A percentile compares a stretch with the other conserved stretches of the same genome.
Evolutionary conservation across 2,329 filamentous ascomycete genomes (phyloP).

Genomic region (Byssochlamys sp.): DNA sequence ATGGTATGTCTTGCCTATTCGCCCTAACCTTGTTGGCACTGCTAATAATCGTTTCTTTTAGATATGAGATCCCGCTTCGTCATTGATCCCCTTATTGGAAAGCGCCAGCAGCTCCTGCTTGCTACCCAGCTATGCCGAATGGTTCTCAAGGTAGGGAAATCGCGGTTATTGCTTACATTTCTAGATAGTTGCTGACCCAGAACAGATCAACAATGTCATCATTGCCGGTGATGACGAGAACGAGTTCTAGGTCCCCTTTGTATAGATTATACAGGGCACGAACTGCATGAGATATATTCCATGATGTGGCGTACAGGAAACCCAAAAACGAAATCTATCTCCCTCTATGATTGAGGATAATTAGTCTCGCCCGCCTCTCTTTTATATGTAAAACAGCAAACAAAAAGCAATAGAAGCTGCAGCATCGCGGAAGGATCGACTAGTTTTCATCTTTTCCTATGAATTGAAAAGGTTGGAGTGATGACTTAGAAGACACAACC

Average conservation of each 20-base stretch:
- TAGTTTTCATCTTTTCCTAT: neutral
- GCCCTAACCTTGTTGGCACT: neutral
- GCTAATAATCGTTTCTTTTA: conserved; percentile 20
- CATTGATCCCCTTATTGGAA: conserved; percentile 95
- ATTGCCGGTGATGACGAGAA: conserved; percentile 77
- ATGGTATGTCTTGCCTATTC: conserved; percentile 45
- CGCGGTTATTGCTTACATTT: neutral
- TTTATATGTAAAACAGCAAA: neutral
- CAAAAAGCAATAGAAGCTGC: neutral
- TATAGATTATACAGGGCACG: neutral
- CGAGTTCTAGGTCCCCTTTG: conserved; percentile 56
- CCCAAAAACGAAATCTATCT: neutral
- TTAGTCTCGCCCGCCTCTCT: neutral
- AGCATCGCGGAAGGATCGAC: neutral
- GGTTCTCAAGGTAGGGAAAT: conserved; percentile 68
- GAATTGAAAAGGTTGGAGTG: neutral
- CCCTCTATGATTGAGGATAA: neutral
- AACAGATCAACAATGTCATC: conserved; percentile 78
- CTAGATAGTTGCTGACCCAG: conserved; percentile 9
- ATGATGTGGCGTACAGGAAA: conserved; percentile 1
- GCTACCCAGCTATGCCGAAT: conserved; percentile 96
- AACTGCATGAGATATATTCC: neutral
- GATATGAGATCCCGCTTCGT: conserved; percentile 98
- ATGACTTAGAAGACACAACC: neutral
- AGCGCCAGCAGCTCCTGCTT: conserved; percentile 90